phyloP scores from a whole-genome alignment of 2,329 filamentous ascomycete species.

The Penicillium occitanis region DNA sequence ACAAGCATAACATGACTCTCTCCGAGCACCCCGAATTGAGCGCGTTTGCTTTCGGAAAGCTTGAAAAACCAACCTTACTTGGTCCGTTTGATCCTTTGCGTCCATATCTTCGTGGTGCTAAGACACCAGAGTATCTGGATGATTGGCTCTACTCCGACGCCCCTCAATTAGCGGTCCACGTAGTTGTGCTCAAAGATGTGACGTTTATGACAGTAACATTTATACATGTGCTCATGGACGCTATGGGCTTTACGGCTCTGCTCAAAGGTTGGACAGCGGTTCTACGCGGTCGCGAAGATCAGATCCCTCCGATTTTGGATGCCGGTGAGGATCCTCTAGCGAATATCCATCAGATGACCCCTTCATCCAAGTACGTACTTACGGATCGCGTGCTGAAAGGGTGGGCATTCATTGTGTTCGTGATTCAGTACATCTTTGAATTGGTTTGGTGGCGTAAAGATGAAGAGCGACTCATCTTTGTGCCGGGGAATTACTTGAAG shows the following conservation, averaged over 20 bases:
- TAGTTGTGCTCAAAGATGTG: conserved; percentile 52
- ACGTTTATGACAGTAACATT: conserved; percentile 51
- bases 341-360: conserved; percentile 6
- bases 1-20: conserved; percentile 38
- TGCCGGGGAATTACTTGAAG: conserved; percentile 37
- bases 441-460: conserved; percentile 28
- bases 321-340: conserved; percentile 15
- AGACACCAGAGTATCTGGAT: conserved; percentile 33
- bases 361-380: conserved; percentile 12
- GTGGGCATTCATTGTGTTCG: conserved; percentile 16
- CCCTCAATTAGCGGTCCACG: conserved; percentile 51
- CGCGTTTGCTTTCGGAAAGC: conserved; percentile 37
- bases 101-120: conserved; percentile 27
- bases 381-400: conserved; percentile 12
- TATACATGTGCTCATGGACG: conserved; percentile 53
- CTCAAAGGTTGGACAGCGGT: conserved; percentile 50
- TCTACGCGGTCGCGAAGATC: conserved; percentile 44
- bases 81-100: conserved; percentile 30
- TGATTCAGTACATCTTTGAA: background rate
- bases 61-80: conserved; percentile 31
- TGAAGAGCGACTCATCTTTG: conserved; percentile 42
- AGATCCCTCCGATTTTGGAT: conserved; percentile 28
- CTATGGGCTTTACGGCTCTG: conserved; percentile 45
- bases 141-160: conserved; percentile 46
- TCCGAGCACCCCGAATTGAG: conserved; percentile 45